Conservation (phyloP, 2,329 filamentous ascomycete species). For the Cercospora nicotianae region DNA sequence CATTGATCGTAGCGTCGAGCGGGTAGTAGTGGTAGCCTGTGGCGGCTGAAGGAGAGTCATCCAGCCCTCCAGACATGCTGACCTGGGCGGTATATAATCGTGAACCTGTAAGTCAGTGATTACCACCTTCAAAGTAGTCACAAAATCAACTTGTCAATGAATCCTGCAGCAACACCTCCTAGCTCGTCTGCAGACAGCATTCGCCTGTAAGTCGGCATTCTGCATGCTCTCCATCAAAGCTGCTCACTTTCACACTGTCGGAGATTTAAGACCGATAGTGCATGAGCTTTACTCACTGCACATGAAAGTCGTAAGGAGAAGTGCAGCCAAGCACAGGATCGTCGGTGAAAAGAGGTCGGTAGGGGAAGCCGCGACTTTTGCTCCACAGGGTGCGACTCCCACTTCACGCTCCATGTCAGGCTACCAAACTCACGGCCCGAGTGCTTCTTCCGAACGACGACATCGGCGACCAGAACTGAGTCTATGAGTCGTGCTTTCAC, state of each 20-base stretch:
- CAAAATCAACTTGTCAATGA: background rate
- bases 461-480: slow-evolving; percentile 10
- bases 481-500: slow-evolving; percentile 3
- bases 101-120: background rate
- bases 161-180: background rate
- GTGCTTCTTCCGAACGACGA: slow-evolving; percentile 8
- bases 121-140: background rate
- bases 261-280: background rate
- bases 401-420: background rate
- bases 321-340: no score
- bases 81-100: background rate
- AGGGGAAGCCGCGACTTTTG: background rate
- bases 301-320: background rate
- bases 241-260: background rate
- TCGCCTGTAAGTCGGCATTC: background rate
- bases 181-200: background rate
- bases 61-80: background rate
- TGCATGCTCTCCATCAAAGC: background rate
- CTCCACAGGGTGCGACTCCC: background rate
- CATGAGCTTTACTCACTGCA: background rate
- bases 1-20: background rate
- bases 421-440: slow-evolving; percentile 1
- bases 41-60: background rate
- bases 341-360: background rate
- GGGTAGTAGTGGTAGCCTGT: background rate